Base-by-base conservation (phyloP, 345 rosid genomes). In the Limnanthes douglasii region DNA sequence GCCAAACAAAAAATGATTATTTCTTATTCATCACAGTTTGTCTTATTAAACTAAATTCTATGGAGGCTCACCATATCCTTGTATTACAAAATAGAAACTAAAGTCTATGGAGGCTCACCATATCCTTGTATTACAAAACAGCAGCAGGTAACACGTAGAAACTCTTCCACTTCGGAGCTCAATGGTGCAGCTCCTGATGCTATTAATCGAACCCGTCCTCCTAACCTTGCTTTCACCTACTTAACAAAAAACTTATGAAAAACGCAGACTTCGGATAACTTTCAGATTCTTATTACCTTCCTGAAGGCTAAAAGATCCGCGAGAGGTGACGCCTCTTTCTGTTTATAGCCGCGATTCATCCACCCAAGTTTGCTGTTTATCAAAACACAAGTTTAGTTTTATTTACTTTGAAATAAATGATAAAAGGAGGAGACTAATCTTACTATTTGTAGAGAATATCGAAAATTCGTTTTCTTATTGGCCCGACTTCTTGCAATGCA, bases 281-380 rank as follows among this genome's bases (percentile, higher is more conserved):
- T n/a, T n/a, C n/a, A n/a, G n/a, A n/a, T n/a, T 9, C 3, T 36
- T 34, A 4, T 2, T 32, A 88, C 97, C 97, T 88, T 90, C 55
- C 95, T 72, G 79, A 90, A 90, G 41, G 95, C 98, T 43, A 90
- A 52, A 21, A 90, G 63, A 63, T 90, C 95, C 15, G 92, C 95
- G 38, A 90, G 37, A 9, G 69, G 92, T 20, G 95, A 90, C 36
- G 98, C 94, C 5, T 66, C 39, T 43, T 60, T 70, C 17, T 84
- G 92, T 43, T 71, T 84, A 37, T 74, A 80, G 18, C 98, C 98
- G 15, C 26, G 49, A 45, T 90, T 79, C 98, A 90, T 70, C 86
- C 94, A 76, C 12, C 6, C n/a, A 31, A 84, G 98, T 57, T 90
- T 90, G 69, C 95, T 90, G 75, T n/a, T n/a, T n/a, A n/a, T n/a